Base-by-base conservation (phyloP, 495 filamentous ascomycete genomes). In the Podospora conica region DNA sequence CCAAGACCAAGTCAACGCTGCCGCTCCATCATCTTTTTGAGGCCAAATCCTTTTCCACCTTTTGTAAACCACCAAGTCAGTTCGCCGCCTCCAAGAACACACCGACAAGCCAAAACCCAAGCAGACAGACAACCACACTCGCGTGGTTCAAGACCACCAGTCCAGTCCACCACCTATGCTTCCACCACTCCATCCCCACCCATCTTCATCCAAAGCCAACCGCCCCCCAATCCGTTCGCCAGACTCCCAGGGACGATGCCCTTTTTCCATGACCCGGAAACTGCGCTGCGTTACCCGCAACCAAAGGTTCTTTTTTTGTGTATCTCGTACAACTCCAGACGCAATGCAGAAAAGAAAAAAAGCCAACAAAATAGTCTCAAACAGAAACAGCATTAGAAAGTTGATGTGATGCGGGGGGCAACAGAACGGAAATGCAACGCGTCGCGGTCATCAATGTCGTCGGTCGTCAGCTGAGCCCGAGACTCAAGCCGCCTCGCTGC, bases 271-370 rank as follows among this genome's bases (percentile, higher is more conserved):
- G 69, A 29, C 55, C 66, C 21, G 24, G 12, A 54, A 10, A 24
- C 61, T 66, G 66, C 58, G 62, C 67, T 20, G 29, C 29, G 63
- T 64, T 20, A 12, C 58, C 18, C 24, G 53, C 54, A 28, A 60
- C 22, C 24, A 59, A 63, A 29, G 58, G 22, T 56, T 27, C 57
- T 25, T 23, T 48, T 74, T 74, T 73, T 75, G 64, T 75, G 65
- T 75, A 75, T 68, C 68, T 66, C 73, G 55, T 66, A 65, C 64
- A 72, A 76, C 74, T 71, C 74, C 74, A 25, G 68, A 68, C 75
- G 75, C 75, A 68, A 76, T 76, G 75, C 75, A 75, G 63, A 15
- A 67, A 18, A 53, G 61, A 53, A 58, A 24, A 67, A 69, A 67
- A 40, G 21, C 57, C 63, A 53, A 69, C 24, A 68, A 61, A 58